phyloP scores from a whole-genome alignment of 495 filamentous ascomycete species.

The Neurospora africana region DNA sequence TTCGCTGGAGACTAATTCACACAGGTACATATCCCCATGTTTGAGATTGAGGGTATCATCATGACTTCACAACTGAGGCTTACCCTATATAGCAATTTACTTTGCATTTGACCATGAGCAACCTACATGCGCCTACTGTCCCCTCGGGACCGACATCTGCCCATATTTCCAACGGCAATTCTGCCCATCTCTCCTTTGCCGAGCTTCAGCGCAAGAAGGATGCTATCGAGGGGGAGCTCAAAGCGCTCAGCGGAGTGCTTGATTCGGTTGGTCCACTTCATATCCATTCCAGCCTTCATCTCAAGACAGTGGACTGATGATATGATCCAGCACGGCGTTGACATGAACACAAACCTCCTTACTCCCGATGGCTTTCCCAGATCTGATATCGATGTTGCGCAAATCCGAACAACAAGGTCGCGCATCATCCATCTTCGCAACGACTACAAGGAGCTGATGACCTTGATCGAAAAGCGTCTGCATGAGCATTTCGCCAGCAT shows the following conservation, averaged over 20 bases:
- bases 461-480: constrained; percentile 64
- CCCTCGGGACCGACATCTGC: constrained; percentile 57
- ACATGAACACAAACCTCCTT: constrained; percentile 80
- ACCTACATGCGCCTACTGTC: constrained; percentile 65
- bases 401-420: constrained; percentile 83
- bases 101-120: constrained; percentile 44
- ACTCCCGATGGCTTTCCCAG: constrained; percentile 91
- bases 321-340: constrained; percentile 66
- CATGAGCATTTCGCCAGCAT: constrained; percentile 64
- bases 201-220: constrained; percentile 63
- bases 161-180: constrained; percentile 38
- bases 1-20: constrained; percentile 17
- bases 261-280: constrained; percentile 55
- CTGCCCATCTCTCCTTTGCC: constrained; percentile 48
- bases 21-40: constrained; percentile 1
- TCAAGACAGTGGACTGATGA: constrained; percentile 7
- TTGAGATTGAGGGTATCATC: constrained; percentile 12
- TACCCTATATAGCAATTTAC: constrained; percentile 18
- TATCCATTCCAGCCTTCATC: neutral
- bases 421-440: constrained; percentile 84
- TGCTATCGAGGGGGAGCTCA: constrained; percentile 71
- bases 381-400: constrained; percentile 88
- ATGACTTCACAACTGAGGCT: neutral
- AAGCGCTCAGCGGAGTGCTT: constrained; percentile 72
- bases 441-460: constrained; percentile 88